A percentile compares a stretch with the other conserved stretches of the same genome.
phyloP scores from a whole-genome alignment of 208 protist species.

The Crithidia expoeki region DNA sequence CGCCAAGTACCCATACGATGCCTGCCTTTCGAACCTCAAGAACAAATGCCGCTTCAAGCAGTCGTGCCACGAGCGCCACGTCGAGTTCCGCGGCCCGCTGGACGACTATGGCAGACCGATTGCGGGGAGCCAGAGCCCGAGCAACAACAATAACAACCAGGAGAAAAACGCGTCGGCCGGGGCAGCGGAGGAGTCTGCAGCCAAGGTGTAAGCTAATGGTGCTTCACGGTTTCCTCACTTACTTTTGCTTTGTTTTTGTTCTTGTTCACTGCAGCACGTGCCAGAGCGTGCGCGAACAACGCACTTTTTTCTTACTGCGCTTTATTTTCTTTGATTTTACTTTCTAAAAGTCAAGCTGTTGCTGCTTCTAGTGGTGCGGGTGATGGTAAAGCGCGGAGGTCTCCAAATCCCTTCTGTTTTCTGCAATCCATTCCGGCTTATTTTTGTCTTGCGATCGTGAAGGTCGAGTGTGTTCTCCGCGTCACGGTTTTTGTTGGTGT shows the following conservation, averaged over 20 bases:
- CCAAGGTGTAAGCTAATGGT: slow-evolving; percentile 16
- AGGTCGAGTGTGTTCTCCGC: too few species aligned
- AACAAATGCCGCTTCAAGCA: slow-evolving; percentile 86
- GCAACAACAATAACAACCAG: slow-evolving; percentile 1
- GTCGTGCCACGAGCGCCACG: slow-evolving; percentile 89
- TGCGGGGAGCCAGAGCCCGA: slow-evolving; percentile 6
- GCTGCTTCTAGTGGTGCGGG: neutral
- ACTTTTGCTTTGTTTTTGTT: slow-evolving; percentile 11
- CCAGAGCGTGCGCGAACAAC: too few species aligned
- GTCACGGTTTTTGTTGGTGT: neutral
- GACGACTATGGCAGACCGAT: slow-evolving; percentile 53
- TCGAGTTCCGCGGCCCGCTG: slow-evolving; percentile 78
- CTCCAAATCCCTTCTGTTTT: neutral
- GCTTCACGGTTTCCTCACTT: neutral
- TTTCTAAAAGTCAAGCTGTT: neutral
- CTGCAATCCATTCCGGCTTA: neutral
- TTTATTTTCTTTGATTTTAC: neutral
- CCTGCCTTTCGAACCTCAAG: slow-evolving; percentile 89
- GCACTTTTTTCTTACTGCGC: slow-evolving; percentile 1
- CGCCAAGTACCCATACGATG: slow-evolving; percentile 88
- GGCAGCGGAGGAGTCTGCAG: slow-evolving; percentile 12
- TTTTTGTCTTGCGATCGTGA: too few species aligned
- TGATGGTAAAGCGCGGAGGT: neutral
- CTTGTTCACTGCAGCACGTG: neutral
- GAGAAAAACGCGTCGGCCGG: slow-evolving; percentile 19